A percentile compares a stretch with the other conserved stretches of the same genome.
Evolutionary conservation across 768 basidiomycete genomes (phyloP).

Genomic region (Podaxis sp.): DNA sequence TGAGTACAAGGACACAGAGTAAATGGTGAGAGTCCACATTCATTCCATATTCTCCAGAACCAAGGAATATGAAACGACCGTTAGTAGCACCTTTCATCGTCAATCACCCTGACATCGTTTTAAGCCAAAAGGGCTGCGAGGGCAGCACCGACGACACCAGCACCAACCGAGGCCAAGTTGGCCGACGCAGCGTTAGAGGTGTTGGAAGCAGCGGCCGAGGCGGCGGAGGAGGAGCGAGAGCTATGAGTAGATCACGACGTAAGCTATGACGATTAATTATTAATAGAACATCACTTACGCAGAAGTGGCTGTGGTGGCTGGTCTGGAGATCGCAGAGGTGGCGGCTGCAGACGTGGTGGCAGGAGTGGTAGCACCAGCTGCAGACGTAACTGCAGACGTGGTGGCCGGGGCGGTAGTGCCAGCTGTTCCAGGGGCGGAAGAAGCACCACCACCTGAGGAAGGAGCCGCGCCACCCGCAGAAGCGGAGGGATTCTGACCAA

Average conservation of each 20-base stretch:
- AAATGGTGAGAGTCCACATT: not conserved
- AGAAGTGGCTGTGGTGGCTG: constrained; percentile 13
- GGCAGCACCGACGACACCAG: constrained; percentile 38
- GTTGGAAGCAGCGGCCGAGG: constrained; percentile 9
- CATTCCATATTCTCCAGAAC: not conserved
- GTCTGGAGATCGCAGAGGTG: not conserved
- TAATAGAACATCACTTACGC: not conserved
- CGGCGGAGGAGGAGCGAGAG: not conserved
- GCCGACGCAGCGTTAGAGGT: constrained; percentile 25
- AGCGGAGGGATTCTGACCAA: constrained; percentile 20
- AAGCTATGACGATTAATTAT: not conserved
- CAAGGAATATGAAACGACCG: not conserved
- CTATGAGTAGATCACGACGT: not conserved
- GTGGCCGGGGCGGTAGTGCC: constrained; percentile 1
- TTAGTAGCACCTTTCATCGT: not conserved
- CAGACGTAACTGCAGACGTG: constrained; percentile 11
- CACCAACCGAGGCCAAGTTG: constrained; percentile 31
- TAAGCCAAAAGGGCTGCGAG: constrained; percentile 38
- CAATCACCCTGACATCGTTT: constrained; percentile 12
- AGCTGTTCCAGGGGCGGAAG: not conserved
- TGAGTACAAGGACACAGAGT: not conserved
- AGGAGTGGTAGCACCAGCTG: constrained; percentile 9
- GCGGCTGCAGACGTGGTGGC: constrained; percentile 7
- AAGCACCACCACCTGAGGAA: constrained; percentile 14
- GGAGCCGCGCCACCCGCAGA: constrained; percentile 17